Conservation (phyloP, 768 basidiomycete species). For the Leucocoprinus leucothites region DNA sequence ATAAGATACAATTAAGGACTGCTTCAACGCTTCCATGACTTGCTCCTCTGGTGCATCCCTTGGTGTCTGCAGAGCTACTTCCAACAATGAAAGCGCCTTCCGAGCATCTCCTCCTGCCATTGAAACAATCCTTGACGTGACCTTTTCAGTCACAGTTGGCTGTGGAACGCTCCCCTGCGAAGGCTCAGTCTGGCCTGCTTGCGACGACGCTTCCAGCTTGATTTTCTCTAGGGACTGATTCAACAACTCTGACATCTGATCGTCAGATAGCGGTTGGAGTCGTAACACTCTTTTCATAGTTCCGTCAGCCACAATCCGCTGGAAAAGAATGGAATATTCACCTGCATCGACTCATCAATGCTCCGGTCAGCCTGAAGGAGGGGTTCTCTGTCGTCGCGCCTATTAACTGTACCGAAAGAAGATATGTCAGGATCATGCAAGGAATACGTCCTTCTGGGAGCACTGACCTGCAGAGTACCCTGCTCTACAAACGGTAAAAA, state of each 20-base stretch:
- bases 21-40: conserved; percentile 55
- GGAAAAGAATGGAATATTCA: conserved; percentile 29
- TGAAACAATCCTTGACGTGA: conserved; percentile 48
- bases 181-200: not conserved
- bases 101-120: conserved; percentile 71
- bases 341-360: conserved; percentile 76
- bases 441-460: not conserved
- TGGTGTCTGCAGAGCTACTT: conserved; percentile 55
- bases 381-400: conserved; percentile 91
- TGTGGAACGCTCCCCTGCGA: not conserved
- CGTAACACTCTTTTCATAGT: conserved; percentile 60
- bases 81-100: conserved; percentile 73
- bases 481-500: conserved; percentile 82
- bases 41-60: conserved; percentile 37
- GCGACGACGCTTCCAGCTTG: not conserved
- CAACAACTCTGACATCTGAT: conserved; percentile 51
- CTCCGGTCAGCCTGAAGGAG: conserved; percentile 75
- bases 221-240: conserved; percentile 1
- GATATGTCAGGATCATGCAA: not conserved
- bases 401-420: conserved; percentile 45
- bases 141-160: conserved; percentile 18
- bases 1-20: conserved; percentile 63
- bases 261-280: conserved; percentile 61
- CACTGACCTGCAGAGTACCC: conserved; percentile 62
- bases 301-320: conserved; percentile 13